These are phyloP conservation scores for Aspergillus baeticus DNA, from an alignment of 495 filamentous ascomycete species.

Conservation along the genomic window DNA sequence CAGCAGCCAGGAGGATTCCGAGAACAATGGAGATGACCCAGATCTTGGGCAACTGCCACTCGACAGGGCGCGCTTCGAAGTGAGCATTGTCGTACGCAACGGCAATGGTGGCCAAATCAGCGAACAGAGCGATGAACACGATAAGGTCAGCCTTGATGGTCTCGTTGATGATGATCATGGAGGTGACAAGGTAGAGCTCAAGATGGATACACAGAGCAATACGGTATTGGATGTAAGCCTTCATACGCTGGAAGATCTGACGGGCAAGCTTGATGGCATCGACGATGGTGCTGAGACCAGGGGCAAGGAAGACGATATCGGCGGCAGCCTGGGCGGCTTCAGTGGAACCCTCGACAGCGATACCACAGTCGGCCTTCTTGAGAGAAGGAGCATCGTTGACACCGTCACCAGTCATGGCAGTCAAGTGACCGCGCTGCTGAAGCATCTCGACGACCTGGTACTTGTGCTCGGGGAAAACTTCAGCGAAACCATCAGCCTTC, in stretches of 20 bases:
- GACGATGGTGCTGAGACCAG: constrained; percentile 74
- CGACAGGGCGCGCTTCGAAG: constrained; percentile 68
- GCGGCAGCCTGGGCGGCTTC: constrained; percentile 75
- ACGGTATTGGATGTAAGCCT: constrained; percentile 79
- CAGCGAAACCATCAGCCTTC: constrained; percentile 74
- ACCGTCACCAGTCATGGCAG: constrained; percentile 75
- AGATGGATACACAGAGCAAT: constrained; percentile 75
- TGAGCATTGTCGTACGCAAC: constrained; percentile 77
- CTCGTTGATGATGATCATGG: constrained; percentile 75
- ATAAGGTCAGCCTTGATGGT: constrained; percentile 65
- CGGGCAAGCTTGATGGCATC: constrained; percentile 76
- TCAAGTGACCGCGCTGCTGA: constrained; percentile 71
- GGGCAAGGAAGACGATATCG: constrained; percentile 78
- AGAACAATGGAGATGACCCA: constrained; percentile 72
- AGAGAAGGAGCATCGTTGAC: constrained; percentile 72
- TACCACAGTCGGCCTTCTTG: constrained; percentile 76
- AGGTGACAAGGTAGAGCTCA: constrained; percentile 75
- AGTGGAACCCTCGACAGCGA: constrained; percentile 74
- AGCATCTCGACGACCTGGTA: constrained; percentile 78
- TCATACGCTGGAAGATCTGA: constrained; percentile 82
- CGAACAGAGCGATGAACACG: constrained; percentile 76
- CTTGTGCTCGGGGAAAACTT: constrained; percentile 77
- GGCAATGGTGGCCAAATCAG: constrained; percentile 74
- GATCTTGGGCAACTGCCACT: constrained; percentile 78
- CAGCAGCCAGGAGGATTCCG: constrained; percentile 62